Conservation (phyloP, 179 eudicot genomes). For the Sideroxylon spinosum region DNA sequence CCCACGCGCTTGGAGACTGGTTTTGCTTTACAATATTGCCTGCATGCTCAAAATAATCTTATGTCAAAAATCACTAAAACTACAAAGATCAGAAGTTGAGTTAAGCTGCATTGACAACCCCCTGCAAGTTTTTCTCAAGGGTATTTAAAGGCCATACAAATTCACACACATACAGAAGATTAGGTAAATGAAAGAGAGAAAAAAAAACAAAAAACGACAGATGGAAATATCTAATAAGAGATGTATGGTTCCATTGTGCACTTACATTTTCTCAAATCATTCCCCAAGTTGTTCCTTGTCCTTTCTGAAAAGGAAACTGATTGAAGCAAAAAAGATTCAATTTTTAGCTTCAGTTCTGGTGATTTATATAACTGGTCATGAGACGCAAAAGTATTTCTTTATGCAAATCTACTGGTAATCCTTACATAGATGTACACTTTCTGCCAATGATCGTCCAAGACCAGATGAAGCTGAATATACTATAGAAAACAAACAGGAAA, state of each 20-base stretch:
- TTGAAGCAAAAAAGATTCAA: constrained; percentile 5
- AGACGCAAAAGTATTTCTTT: neutral
- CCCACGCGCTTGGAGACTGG: no score
- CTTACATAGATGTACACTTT: constrained; percentile 29
- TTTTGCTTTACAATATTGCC: no score
- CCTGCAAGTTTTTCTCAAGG: neutral
- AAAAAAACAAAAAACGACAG: neutral
- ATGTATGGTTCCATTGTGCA: neutral
- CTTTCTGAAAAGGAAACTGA: constrained; percentile 32
- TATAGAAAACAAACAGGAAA: constrained; percentile 5
- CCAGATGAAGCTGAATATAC: constrained; percentile 42
- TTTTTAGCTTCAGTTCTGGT: neutral
- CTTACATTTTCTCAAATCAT: constrained; percentile 29
- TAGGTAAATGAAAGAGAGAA: neutral
- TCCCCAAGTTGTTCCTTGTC: constrained; percentile 15
- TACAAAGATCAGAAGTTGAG: neutral
- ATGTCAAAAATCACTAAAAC: neutral
- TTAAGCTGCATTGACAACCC: neutral
- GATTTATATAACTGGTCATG: neutral
- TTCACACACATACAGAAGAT: neutral
- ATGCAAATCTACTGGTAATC: neutral
- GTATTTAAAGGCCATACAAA: no score
- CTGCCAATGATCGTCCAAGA: constrained; percentile 32
- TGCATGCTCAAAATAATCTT: neutral
- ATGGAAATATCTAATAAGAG: neutral